These are phyloP conservation scores for Fusarium verrucosum DNA, from an alignment of 2,329 filamentous ascomycete species.

Conservation along the genomic window DNA sequence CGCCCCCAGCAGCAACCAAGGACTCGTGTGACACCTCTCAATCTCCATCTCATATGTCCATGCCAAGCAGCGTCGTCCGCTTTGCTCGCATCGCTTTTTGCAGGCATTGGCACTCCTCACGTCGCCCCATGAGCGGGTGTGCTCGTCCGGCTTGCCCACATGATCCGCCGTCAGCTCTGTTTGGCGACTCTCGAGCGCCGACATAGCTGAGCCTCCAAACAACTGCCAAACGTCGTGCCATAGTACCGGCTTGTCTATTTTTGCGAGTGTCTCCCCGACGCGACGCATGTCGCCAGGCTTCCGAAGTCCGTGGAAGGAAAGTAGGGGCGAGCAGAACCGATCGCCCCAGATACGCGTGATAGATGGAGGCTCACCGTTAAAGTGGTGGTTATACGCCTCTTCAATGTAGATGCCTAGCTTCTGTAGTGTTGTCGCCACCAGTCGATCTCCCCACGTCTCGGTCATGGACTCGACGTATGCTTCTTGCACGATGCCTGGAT, in stretches of 20 bases:
- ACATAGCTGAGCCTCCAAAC: slow-evolving; percentile 55
- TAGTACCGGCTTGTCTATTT: slow-evolving; percentile 53
- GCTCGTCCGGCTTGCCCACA: slow-evolving; percentile 60
- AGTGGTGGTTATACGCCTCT: slow-evolving; percentile 62
- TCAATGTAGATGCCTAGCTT: slow-evolving; percentile 64
- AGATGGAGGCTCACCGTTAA: slow-evolving; percentile 64
- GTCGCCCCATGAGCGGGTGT: slow-evolving; percentile 50
- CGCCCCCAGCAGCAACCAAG: slow-evolving; percentile 60
- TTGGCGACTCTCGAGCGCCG: slow-evolving; percentile 50
- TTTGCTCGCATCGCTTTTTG: slow-evolving; percentile 53
- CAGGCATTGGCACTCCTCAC: slow-evolving; percentile 56
- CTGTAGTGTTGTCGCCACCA: slow-evolving; percentile 63
- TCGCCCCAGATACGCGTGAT: slow-evolving; percentile 60
- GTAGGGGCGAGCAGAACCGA: slow-evolving; percentile 62
- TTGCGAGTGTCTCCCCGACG: slow-evolving; percentile 54
- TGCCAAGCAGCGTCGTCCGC: slow-evolving; percentile 56
- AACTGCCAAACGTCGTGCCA: slow-evolving; percentile 63
- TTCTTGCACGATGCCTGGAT: slow-evolving; percentile 54
- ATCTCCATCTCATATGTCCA: slow-evolving; percentile 59
- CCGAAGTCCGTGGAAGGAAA: slow-evolving; percentile 63
- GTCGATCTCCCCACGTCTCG: slow-evolving; percentile 63
- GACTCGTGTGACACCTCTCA: slow-evolving; percentile 56
- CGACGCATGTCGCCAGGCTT: slow-evolving; percentile 56
- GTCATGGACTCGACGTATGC: slow-evolving; percentile 60
- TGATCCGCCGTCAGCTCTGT: slow-evolving; percentile 56